Conservation (phyloP, 2,329 filamentous ascomycete genomes). For the Botrytis pseudocinerea region DNA sequence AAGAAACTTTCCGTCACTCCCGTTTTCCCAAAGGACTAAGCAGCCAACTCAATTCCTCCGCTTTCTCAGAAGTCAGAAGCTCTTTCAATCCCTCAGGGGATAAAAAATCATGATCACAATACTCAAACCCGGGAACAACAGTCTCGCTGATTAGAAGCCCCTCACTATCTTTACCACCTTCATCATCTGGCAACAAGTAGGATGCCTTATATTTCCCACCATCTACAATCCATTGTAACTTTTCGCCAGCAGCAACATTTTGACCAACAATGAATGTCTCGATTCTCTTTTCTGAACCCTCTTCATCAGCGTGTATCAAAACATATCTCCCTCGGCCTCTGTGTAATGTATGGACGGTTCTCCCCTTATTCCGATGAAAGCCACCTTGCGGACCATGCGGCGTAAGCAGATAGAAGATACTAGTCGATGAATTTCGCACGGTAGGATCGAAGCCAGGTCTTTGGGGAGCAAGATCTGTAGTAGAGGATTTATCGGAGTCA, state of each 20-base stretch:
- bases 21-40: conserved; percentile 41
- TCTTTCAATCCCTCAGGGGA: conserved; percentile 50
- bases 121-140: conserved; percentile 68
- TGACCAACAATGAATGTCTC: conserved; percentile 65
- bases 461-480: conserved; percentile 42
- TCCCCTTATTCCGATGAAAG: conserved; percentile 63
- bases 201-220: conserved; percentile 67
- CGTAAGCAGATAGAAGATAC: conserved; percentile 66
- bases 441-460: conserved; percentile 44
- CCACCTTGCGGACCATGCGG: conserved; percentile 54
- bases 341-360: conserved; percentile 66
- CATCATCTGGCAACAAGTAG: conserved; percentile 54
- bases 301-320: conserved; percentile 59
- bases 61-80: conserved; percentile 54
- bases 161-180: conserved; percentile 41
- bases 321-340: conserved; percentile 64
- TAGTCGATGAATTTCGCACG: conserved; percentile 56
- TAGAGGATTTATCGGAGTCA: conserved; percentile 44
- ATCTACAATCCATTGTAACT: conserved; percentile 67
- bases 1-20: not conserved
- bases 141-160: conserved; percentile 67
- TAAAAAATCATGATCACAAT: conserved; percentile 66
- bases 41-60: conserved; percentile 50
- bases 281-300: conserved; percentile 47
- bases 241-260: conserved; percentile 58